These are phyloP conservation scores for Trametes versicolor DNA, from an alignment of 1,284 basidiomycete genomes.

Conservation along the genomic window DNA sequence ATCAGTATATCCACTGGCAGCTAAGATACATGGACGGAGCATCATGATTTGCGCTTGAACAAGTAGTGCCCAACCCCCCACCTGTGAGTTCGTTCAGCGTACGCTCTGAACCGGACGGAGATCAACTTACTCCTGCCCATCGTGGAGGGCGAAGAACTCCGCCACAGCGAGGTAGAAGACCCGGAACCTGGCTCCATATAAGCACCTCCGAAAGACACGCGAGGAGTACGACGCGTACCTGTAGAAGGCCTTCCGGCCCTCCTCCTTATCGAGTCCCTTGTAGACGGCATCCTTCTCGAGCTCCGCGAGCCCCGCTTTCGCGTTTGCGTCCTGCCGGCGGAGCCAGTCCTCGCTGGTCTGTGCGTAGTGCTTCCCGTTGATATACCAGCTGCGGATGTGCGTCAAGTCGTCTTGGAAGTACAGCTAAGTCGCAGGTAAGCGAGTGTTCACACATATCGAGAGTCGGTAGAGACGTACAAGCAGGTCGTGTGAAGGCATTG, in stretches of 20 bases:
- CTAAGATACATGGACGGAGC: too few relatives aligned
- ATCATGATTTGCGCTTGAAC: slow-evolving; percentile 49
- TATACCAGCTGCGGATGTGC: slow-evolving; percentile 68
- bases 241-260: slow-evolving; percentile 72
- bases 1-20: too few relatives aligned
- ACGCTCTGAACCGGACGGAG: neutral
- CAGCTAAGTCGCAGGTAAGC: slow-evolving; percentile 45
- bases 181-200: slow-evolving; percentile 55
- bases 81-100: slow-evolving; percentile 28
- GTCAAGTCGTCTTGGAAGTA: slow-evolving; percentile 79
- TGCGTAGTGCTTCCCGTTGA: slow-evolving; percentile 76
- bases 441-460: neutral
- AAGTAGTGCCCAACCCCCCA: slow-evolving; percentile 69
- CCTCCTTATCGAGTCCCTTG: slow-evolving; percentile 57
- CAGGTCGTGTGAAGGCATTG: slow-evolving; percentile 76
- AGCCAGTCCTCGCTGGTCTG: slow-evolving; percentile 80
- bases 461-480: slow-evolving; percentile 51
- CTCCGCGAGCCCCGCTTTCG: slow-evolving; percentile 58
- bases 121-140: slow-evolving; percentile 67
- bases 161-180: slow-evolving; percentile 83
- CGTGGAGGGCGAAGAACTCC: slow-evolving; percentile 76
- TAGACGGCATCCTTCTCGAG: slow-evolving; percentile 59
- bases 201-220: neutral
- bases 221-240: slow-evolving; percentile 45
- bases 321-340: slow-evolving; percentile 61